Evolutionary conservation across 768 basidiomycete genomes (phyloP).

Genomic region (Lactarius pseudohatsudake): DNA sequence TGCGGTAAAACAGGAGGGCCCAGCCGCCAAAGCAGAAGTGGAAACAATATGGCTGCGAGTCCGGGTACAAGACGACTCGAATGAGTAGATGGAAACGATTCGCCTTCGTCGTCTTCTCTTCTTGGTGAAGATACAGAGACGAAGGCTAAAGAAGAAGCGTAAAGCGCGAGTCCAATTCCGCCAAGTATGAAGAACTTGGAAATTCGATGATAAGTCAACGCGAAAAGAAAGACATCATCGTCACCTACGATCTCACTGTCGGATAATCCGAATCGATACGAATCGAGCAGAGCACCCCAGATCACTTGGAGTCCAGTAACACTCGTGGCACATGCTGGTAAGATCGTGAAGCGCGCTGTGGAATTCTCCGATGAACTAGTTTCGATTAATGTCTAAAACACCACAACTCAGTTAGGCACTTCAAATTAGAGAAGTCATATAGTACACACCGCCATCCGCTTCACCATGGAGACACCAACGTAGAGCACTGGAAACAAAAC

Average conservation of each 20-base stretch:
- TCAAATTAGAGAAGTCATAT: background rate
- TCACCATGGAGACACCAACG: constrained; percentile 48
- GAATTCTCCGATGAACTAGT: constrained; percentile 7
- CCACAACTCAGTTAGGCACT: background rate
- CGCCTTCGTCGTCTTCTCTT: background rate
- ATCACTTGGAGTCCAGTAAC: constrained; percentile 21
- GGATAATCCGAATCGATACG: constrained; percentile 19
- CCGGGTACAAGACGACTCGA: constrained; percentile 28
- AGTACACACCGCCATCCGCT: constrained; percentile 41
- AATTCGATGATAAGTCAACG: background rate
- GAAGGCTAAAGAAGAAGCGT: constrained; percentile 16
- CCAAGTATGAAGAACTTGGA: constrained; percentile 29
- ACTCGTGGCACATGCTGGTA: constrained; percentile 28
- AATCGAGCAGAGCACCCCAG: constrained; percentile 20
- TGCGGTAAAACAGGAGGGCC: constrained; percentile 54
- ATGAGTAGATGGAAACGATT: background rate
- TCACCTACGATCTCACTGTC: constrained; percentile 30
- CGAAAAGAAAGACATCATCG: constrained; percentile 4
- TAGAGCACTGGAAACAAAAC: constrained; percentile 60
- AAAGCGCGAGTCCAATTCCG: constrained; percentile 22
- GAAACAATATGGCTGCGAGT: constrained; percentile 38
- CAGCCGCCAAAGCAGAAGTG: constrained; percentile 40
- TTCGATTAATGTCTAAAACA: constrained; percentile 22
- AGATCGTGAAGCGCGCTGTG: constrained; percentile 25
- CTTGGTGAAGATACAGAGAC: background rate